Evolutionary conservation across 179 eudicot species (phyloP), one percentile per base, ranked within the genome.

Genomic region (Pouteria campechiana): DNA sequence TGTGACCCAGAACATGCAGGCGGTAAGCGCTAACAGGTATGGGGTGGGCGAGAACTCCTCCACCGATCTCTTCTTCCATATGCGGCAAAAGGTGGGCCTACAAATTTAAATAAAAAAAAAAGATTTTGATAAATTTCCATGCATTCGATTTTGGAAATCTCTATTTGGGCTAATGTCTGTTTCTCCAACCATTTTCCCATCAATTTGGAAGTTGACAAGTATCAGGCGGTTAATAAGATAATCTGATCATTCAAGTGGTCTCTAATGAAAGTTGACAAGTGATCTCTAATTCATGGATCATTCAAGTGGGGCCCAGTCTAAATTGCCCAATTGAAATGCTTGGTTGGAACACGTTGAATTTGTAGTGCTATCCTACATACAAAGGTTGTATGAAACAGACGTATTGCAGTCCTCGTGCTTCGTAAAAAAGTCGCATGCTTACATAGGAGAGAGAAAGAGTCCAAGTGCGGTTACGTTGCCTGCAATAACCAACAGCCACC

Each of bases 1-100:
- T 4, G 82, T 32, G 18, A 79, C 73, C 98, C 98, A 90, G 1
- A 86, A 54, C 51, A 77, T 76, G 42, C 94, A 90, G 60, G 82
- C 86, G 22, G 73, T 47, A n/a, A 86, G 65, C 17, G 96, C 69
- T 0, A 79, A 80, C 2, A 90, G 46, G 68, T 90, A 86, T 28
- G 98, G 96, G 11, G 62, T 41, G 11, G 98, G 37, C 2, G 96
- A 90, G 74, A 63, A 86, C 34, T 82, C 84, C 44, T 75, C 98
- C 64, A 90, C 96, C 6, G 93, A 52, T 12, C 63, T 69, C 49
- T 72, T 90, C 76, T 76, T 90, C 61, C 76, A 79, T 74, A 90
- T 90, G 0, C 27, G 38, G 5, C 61, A 40, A 41, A 90, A 90
- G 30, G 98, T 90, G 38, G 98, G 97, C 84, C 97, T 88, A 68